Evolutionary conservation across 805 yeast species (phyloP).

Genomic region (Nakazawaea siamensis): DNA sequence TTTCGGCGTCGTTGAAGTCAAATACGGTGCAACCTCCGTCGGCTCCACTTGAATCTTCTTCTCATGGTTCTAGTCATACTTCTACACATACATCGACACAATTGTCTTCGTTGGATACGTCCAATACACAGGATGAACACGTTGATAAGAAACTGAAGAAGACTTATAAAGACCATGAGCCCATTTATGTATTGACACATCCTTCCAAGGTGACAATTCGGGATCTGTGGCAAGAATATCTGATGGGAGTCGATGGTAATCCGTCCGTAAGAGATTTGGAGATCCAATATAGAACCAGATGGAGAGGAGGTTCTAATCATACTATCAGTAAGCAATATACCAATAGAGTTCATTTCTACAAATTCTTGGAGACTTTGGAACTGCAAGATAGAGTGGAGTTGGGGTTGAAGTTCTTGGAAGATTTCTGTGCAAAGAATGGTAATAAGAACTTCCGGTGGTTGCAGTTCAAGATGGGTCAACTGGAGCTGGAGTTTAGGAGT

Average conservation of each 20-base stretch:
- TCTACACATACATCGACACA: conserved; percentile 7
- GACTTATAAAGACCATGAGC: conserved; percentile 11
- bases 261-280: conserved; percentile 33
- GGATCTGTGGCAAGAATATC: conserved; percentile 23
- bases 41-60: too few relatives aligned
- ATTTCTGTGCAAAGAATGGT: conserved; percentile 8
- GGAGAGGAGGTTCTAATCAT: conserved; percentile 29
- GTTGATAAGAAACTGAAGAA: conserved; percentile 13
- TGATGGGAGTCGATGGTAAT: conserved; percentile 29
- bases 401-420: conserved; percentile 10
- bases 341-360: conserved; percentile 9
- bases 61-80: too few relatives aligned
- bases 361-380: conserved; percentile 9
- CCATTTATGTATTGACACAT: conserved; percentile 12
- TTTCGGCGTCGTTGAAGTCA: conserved; percentile 14
- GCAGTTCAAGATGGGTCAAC: conserved; percentile 10
- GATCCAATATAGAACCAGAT: conserved; percentile 29
- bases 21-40: too few relatives aligned
- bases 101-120: conserved; percentile 5
- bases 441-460: conserved; percentile 9
- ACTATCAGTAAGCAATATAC: conserved; percentile 20
- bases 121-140: conserved; percentile 12
- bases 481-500: conserved; percentile 5
- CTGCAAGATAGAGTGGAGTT: conserved; percentile 6
- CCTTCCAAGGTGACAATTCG: conserved; percentile 12